Percentiles rank a stretch among this genome's conserved stretches.
Evolutionary conservation across 192 early-diverging fungal genomes (phyloP).

Genomic region (Backusella macrospora): DNA sequence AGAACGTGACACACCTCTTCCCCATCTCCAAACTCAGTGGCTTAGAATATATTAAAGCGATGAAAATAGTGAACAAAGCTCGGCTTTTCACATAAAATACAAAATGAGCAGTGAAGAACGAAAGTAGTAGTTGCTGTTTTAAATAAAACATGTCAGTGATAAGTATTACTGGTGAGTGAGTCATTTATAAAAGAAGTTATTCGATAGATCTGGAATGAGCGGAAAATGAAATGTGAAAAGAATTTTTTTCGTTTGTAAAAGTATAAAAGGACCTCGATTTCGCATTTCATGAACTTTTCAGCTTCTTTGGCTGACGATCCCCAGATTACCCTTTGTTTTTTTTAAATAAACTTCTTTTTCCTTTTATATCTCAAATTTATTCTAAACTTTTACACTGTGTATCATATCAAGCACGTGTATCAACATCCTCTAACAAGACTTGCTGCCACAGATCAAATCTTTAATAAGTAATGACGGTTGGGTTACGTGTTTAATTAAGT

Average conservation of each 20-base stretch:
- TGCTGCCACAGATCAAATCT: conserved; percentile 10
- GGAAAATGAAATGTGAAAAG: conserved; percentile 2
- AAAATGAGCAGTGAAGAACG: neutral
- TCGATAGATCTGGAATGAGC: neutral
- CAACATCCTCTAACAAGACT: conserved; percentile 8
- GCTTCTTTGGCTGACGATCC: conserved; percentile 36
- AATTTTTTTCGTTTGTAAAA: conserved; percentile 7
- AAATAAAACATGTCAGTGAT: neutral
- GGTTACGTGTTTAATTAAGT: neutral
- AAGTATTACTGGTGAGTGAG: neutral
- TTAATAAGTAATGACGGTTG: conserved; percentile 13
- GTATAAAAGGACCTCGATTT: conserved; percentile 13
- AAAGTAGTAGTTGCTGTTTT: neutral
- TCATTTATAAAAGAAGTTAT: neutral
- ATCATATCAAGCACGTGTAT: conserved; percentile 5
- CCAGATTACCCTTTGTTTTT: conserved; percentile 17
- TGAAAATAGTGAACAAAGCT: neutral
- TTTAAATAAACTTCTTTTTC: conserved; percentile 9
- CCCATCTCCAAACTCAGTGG: neutral
- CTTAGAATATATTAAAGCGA: neutral
- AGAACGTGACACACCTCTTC: neutral
- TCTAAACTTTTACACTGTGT: conserved; percentile 10
- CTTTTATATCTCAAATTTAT: neutral
- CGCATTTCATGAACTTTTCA: conserved; percentile 28
- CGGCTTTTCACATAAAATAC: neutral